Percentiles rank a stretch among this genome's conserved stretches.
Conservation (phyloP, 257 asterid genomes). For the Catharanthus roseus region DNA sequence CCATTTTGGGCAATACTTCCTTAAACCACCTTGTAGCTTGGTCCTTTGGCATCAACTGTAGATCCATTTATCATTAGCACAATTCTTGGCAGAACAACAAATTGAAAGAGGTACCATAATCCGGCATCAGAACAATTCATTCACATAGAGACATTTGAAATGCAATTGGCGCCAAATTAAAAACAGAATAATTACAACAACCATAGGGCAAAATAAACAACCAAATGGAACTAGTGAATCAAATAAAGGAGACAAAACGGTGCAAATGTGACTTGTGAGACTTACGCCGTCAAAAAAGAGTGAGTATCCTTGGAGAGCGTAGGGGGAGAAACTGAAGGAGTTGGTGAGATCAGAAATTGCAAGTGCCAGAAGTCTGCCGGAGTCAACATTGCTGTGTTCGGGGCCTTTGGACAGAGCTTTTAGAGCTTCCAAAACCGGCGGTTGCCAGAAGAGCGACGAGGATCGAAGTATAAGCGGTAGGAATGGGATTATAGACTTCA, state of each 20-base stretch:
- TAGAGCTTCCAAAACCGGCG: constrained; percentile 56
- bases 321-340: constrained; percentile 30
- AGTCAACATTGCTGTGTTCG: constrained; percentile 51
- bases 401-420: constrained; percentile 71
- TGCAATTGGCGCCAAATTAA: neutral
- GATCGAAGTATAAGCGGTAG: constrained; percentile 54
- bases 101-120: neutral
- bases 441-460: constrained; percentile 64
- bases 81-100: neutral
- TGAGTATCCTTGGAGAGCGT: constrained; percentile 53
- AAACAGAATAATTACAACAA: neutral
- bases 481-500: constrained; percentile 51
- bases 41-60: constrained; percentile 55
- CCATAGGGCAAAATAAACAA: neutral
- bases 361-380: constrained; percentile 59
- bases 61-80: neutral
- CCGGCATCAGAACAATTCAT: neutral
- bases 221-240: neutral
- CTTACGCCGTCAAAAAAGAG: constrained; percentile 79
- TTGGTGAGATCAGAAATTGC: constrained; percentile 61
- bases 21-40: constrained; percentile 60
- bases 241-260: neutral
- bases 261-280: neutral
- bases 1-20: constrained; percentile 63
- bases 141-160: neutral